Evolutionary conservation across 768 basidiomycete species (phyloP), one percentile per base, ranked within the genome.

Genomic region (Pulveroboletus sp.): DNA sequence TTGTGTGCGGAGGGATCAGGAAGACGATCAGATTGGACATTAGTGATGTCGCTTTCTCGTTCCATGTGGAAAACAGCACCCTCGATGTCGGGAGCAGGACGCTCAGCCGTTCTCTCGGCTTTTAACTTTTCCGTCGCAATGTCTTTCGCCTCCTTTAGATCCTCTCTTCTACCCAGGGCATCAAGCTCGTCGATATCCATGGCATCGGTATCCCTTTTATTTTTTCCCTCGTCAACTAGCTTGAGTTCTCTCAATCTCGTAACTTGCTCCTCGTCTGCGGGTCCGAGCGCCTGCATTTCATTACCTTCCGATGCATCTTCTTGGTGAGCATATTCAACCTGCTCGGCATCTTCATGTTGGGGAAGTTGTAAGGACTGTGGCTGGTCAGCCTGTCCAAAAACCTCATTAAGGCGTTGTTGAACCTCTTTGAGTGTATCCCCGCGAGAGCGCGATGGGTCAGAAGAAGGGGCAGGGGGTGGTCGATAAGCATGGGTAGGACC

Each of bases 251-350:
- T 78, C 40, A 96, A 72, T 61, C 85, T 89, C 15, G 88, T 85
- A 10, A 81, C 79, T 63, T 93, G 82, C 57, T 95, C 92, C 38
- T 90, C 84, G 9, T 79, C 83, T 3, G 94, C 86, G 1, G 91
- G 83, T 6, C 92, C 95, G 18, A 98, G 78, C 1, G 93, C 92
- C 68, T 95, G 92, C 81, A 88, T 88, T 31, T 85, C 80, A 47
- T 85, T 72, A 53, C 80, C 81, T 27, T 71, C 74, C 42, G 86
- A 84, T 35, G 84, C 83, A 2, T 87, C 57, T 79, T 49, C 76
- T 76, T 36, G 89, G 69, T 56, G 57, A 2, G 50, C 51, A 67
- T 95, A 92, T 65, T 96, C 90, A 13, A 96, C 66, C 56, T 83
- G 80, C 8, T 78, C 70, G 3, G 72, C 60, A 14, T 68, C 66